Evolutionary conservation across 768 basidiomycete species (phyloP).

Genomic region (Amanita pseudoporphyria): DNA sequence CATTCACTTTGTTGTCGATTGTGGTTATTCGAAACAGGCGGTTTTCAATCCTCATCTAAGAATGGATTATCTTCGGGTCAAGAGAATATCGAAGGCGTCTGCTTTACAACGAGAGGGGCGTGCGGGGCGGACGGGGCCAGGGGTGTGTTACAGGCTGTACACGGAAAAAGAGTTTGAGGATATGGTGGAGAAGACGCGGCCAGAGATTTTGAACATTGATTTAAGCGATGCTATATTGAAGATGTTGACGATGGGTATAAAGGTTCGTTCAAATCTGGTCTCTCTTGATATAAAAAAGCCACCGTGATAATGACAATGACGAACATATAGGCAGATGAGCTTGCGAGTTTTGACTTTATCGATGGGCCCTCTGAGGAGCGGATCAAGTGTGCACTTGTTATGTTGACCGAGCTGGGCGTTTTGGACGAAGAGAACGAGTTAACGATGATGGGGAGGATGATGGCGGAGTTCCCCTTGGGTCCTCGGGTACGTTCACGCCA

Average conservation of each 20-base stretch:
- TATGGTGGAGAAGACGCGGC: conserved; percentile 85
- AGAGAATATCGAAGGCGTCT: conserved; percentile 83
- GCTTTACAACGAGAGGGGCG: conserved; percentile 87
- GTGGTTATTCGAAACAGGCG: conserved; percentile 87
- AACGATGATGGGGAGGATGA: conserved; percentile 67
- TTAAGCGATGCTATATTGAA: conserved; percentile 82
- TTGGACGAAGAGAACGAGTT: conserved; percentile 82
- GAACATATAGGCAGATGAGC: conserved; percentile 32
- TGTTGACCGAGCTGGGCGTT: conserved; percentile 74
- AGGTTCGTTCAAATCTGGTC: conserved; percentile 28
- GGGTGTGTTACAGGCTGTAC: conserved; percentile 86
- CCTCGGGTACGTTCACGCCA: conserved; percentile 47
- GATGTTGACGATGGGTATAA: conserved; percentile 79
- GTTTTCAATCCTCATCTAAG: conserved; percentile 88
- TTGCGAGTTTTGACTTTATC: conserved; percentile 68
- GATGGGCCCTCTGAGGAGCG: conserved; percentile 87
- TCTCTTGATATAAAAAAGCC: background rate
- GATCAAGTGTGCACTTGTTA: conserved; percentile 81
- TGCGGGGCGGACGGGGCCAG: conserved; percentile 81
- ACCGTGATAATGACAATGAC: background rate
- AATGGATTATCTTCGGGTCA: conserved; percentile 76
- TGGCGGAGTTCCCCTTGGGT: conserved; percentile 91
- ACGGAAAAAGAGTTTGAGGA: conserved; percentile 88
- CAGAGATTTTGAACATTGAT: conserved; percentile 81
- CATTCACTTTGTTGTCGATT: conserved; percentile 89